phyloP scores from a whole-genome alignment of 2,329 filamentous ascomycete species.

The Sarocladium strictum region DNA sequence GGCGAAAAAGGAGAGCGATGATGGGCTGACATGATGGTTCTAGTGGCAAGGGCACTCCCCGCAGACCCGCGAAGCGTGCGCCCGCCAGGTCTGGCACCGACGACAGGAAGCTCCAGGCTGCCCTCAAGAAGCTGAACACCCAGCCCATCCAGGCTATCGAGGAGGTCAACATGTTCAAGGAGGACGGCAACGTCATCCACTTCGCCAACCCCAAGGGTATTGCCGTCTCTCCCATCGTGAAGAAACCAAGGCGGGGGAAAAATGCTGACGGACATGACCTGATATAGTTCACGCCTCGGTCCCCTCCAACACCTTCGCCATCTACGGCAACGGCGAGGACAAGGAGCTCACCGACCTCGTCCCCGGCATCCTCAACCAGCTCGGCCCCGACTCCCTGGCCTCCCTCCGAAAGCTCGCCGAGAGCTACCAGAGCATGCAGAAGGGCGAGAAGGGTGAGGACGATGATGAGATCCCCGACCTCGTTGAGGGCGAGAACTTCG shows the following conservation, averaged over 20 bases:
- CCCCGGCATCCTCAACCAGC: slow-evolving; percentile 98
- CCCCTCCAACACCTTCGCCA: slow-evolving; percentile 97
- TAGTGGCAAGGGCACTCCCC: slow-evolving; percentile 94
- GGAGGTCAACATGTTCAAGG: slow-evolving; percentile 99
- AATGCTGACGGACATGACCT: slow-evolving; percentile 13
- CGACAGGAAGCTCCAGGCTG: slow-evolving; percentile 98
- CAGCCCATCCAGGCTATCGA: slow-evolving; percentile 99
- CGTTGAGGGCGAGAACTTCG: slow-evolving; percentile 95
- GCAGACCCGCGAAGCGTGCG: slow-evolving; percentile 97
- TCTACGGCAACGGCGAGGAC: slow-evolving; percentile 98
- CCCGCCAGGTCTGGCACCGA: slow-evolving; percentile 89
- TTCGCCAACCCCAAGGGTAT: slow-evolving; percentile 96
- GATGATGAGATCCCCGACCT: slow-evolving; percentile 96
- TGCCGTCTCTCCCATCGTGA: slow-evolving; percentile 28
- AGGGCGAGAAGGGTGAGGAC: slow-evolving; percentile 77
- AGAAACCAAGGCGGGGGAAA: neutral
- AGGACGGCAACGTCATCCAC: slow-evolving; percentile 99
- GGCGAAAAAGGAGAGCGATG: neutral
- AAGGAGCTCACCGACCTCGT: slow-evolving; percentile 99
- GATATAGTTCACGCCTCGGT: slow-evolving; percentile 92
- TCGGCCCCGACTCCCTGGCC: slow-evolving; percentile 94
- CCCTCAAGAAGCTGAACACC: slow-evolving; percentile 99
- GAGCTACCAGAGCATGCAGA: slow-evolving; percentile 99
- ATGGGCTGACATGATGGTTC: slow-evolving; percentile 13
- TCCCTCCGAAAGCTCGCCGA: slow-evolving; percentile 97